Conservation (phyloP, 202 grass and related monocot species). For the Zizania palustris region DNA sequence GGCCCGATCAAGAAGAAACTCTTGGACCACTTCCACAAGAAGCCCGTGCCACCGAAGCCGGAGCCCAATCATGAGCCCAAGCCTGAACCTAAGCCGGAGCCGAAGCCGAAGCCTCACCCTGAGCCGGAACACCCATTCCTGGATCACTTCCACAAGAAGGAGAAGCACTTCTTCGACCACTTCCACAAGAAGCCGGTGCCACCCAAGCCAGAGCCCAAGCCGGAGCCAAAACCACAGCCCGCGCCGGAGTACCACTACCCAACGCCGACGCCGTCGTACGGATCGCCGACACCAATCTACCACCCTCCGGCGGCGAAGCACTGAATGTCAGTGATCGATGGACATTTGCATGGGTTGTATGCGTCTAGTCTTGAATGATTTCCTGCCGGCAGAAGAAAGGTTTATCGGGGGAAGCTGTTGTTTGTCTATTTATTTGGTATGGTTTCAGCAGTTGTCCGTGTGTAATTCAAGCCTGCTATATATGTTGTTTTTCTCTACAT, state of each 20-base stretch:
- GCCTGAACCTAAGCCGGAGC: too few species aligned
- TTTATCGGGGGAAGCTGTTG: background rate
- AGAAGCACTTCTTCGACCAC: background rate
- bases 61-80: background rate
- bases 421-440: background rate
- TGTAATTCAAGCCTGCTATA: background rate
- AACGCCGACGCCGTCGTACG: too few species aligned
- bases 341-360: too few species aligned
- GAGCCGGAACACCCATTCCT: constrained; percentile 17
- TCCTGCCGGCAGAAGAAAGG: background rate
- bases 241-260: background rate
- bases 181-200: background rate
- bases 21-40: constrained; percentile 27
- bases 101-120: background rate
- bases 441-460: background rate
- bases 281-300: too few species aligned
- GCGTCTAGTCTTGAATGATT: background rate
- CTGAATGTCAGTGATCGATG: background rate
- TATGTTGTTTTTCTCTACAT: background rate
- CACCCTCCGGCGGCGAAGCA: background rate
- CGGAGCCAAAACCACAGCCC: background rate
- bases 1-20: constrained; percentile 36
- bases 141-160: background rate
- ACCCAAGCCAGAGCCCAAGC: background rate
- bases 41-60: background rate